Evolutionary conservation across 2,329 filamentous ascomycete genomes (phyloP).

Genomic region (Neopestalotiopsis clavispora): DNA sequence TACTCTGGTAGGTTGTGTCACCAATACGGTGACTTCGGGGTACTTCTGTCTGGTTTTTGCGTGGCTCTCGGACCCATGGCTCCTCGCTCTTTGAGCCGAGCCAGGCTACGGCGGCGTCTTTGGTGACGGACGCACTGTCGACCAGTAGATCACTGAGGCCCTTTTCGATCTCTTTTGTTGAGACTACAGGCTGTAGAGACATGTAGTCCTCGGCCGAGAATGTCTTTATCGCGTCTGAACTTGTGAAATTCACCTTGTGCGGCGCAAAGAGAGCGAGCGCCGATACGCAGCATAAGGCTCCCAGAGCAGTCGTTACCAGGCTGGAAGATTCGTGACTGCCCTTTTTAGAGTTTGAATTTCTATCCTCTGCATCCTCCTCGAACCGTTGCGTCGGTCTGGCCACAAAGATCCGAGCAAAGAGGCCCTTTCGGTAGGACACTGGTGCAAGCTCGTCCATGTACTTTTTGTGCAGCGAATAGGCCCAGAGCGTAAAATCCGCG

Average conservation of each 20-base stretch:
- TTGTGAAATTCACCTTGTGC: neutral
- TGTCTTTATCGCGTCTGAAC: neutral
- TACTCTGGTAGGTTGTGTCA: neutral
- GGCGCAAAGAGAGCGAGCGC: conserved; percentile 11
- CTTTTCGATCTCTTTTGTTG: neutral
- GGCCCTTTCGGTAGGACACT: neutral
- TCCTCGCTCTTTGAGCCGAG: neutral
- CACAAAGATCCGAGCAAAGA: neutral
- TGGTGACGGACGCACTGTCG: neutral
- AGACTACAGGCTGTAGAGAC: neutral
- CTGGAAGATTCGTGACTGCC: neutral
- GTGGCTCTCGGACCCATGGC: neutral
- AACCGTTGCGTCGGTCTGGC: neutral
- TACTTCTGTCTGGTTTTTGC: neutral
- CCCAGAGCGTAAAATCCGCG: conserved; percentile 7
- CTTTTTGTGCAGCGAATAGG: neutral
- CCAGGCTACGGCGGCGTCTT: neutral
- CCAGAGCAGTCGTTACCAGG: neutral
- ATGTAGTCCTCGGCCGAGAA: neutral
- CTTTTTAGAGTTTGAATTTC: neutral
- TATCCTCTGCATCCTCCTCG: neutral
- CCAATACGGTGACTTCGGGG: neutral
- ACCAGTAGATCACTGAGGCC: conserved; percentile 2
- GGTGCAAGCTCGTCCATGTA: neutral
- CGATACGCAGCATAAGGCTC: neutral